Conservation (phyloP, 1,284 basidiomycete genomes). For the Mycosarcoma mackinlayi region DNA sequence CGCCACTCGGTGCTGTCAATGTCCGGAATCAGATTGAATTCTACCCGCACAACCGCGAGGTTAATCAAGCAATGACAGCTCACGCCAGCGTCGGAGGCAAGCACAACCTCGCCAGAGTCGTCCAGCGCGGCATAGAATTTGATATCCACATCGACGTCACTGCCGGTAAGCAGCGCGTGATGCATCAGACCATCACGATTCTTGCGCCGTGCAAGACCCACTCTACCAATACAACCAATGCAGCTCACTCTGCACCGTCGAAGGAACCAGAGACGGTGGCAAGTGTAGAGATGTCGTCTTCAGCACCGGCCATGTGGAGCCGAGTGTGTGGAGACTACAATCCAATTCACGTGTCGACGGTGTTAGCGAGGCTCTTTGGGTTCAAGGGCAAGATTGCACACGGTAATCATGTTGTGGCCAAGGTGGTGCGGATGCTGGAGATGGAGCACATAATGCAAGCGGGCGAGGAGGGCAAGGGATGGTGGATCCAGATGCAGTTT, state of each 20-base stretch:
- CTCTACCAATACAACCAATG: not conserved
- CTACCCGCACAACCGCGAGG: not conserved
- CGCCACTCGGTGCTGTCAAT: constrained; percentile 28
- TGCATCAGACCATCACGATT: constrained; percentile 31
- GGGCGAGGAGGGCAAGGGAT: not conserved
- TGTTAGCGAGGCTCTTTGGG: constrained; percentile 23
- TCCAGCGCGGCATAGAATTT: constrained; percentile 24
- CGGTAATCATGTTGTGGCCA: constrained; percentile 28
- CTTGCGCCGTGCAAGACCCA: constrained; percentile 14
- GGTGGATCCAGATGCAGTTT: constrained; percentile 25
- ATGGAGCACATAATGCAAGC: not conserved
- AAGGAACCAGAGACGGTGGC: not conserved
- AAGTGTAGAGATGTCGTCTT: constrained; percentile 1
- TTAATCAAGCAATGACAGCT: not conserved
- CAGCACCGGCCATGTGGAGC: constrained; percentile 9
- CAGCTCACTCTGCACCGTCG: too few species aligned
- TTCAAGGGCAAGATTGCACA: constrained; percentile 29
- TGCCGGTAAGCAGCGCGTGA: not conserved
- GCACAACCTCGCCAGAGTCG: constrained; percentile 8
- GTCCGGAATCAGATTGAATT: constrained; percentile 31
- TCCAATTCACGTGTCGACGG: constrained; percentile 28
- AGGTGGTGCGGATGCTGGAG: not conserved
- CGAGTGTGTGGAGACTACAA: constrained; percentile 30
- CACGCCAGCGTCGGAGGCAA: constrained; percentile 21
- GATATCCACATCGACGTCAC: constrained; percentile 29